A percentile compares a stretch with the other conserved stretches of the same genome.
Conservation (phyloP, 2,329 filamentous ascomycete species). For the Hymenoscyphus albidus region DNA sequence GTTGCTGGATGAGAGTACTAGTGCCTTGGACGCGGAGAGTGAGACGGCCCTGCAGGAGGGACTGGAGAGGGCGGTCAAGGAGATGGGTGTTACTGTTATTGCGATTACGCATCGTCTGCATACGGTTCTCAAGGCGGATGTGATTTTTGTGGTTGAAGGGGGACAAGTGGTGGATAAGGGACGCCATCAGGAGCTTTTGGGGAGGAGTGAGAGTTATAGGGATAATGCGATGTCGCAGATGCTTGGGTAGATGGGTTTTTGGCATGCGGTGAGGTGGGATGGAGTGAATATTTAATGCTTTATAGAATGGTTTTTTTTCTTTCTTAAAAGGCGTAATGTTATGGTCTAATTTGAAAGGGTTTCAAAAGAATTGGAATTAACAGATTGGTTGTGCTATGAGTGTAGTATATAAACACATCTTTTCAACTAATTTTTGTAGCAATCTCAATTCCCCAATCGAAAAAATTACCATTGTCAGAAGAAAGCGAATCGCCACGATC, state of each 20-base stretch:
- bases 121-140: constrained; percentile 70
- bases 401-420: too few species aligned
- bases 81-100: constrained; percentile 57
- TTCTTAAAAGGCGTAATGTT: too few species aligned
- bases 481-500: too few species aligned
- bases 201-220: constrained; percentile 41
- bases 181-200: constrained; percentile 68
- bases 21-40: constrained; percentile 68
- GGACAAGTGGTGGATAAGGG: constrained; percentile 80
- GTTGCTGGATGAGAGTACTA: constrained; percentile 75
- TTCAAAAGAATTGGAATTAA: too few species aligned
- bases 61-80: constrained; percentile 57
- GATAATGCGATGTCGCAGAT: constrained; percentile 4
- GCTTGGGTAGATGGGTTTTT: neutral
- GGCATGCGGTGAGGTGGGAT: neutral
- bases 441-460: too few species aligned
- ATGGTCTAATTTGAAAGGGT: too few species aligned
- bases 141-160: constrained; percentile 65
- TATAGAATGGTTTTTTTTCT: too few species aligned
- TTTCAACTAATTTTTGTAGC: too few species aligned
- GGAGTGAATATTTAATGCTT: too few species aligned
- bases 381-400: too few species aligned
- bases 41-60: constrained; percentile 60
- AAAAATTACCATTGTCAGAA: too few species aligned
- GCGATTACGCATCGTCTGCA: constrained; percentile 72